Evolutionary conservation across 1,284 basidiomycete genomes (phyloP).

Genomic region (Laetiporus sulphureus): DNA sequence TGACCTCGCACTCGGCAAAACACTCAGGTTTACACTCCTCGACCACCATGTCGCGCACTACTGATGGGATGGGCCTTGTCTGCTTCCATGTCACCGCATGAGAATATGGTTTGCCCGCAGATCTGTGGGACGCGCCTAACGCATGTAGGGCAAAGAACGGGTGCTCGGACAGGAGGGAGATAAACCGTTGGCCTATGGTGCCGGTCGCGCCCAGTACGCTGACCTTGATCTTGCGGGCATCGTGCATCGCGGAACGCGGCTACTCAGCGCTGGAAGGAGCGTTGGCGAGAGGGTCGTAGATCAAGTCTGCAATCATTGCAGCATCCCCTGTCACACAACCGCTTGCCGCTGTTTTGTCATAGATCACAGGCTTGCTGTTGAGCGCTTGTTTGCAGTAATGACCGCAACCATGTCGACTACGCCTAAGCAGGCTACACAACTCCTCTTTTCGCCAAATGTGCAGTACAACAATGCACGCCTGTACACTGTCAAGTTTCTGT

Average conservation of each 20-base stretch:
- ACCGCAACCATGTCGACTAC: conserved; percentile 21
- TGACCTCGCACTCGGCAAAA: conserved; percentile 80
- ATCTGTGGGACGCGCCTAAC: conserved; percentile 86
- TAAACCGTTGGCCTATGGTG: conserved; percentile 94
- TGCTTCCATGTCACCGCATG: conserved; percentile 92
- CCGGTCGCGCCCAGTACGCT: conserved; percentile 96
- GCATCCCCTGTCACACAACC: too few relatives aligned
- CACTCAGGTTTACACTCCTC: conserved; percentile 73
- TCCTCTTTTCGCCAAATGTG: conserved; percentile 67
- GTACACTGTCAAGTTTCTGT: conserved; percentile 64
- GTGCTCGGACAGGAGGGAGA: conserved; percentile 82
- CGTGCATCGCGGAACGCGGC: conserved; percentile 13
- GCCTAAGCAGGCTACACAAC: conserved; percentile 48
- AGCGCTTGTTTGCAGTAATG: too few relatives aligned
- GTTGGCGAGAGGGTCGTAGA: too few relatives aligned
- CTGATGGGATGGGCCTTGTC: conserved; percentile 64
- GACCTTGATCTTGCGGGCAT: conserved; percentile 58
- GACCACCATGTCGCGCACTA: conserved; percentile 68
- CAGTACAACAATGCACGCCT: conserved; percentile 59
- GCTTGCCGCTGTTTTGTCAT: too few relatives aligned
- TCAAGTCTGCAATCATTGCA: too few relatives aligned
- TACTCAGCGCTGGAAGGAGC: too few relatives aligned
- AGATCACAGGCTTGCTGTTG: too few relatives aligned
- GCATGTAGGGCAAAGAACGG: conserved; percentile 88
- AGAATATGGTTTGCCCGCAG: conserved; percentile 81